Conservation (phyloP, 805 yeast genomes). For the Cyberlindnera amylophila region DNA sequence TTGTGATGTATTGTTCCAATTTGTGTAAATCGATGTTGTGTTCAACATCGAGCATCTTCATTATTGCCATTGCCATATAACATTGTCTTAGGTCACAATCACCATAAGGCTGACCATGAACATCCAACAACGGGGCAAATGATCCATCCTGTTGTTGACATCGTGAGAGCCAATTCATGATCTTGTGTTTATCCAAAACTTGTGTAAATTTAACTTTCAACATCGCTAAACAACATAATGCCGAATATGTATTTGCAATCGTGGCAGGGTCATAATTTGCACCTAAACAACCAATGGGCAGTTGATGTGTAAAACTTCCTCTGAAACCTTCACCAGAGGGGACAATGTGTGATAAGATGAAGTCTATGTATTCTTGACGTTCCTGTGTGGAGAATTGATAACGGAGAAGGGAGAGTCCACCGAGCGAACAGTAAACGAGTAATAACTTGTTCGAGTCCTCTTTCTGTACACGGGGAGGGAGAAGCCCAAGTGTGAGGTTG, state of each 20-base stretch:
- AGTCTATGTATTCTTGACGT: constrained; percentile 31
- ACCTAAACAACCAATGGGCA: constrained; percentile 6
- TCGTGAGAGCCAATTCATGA: constrained; percentile 49
- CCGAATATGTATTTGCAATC: constrained; percentile 74
- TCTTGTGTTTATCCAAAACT: constrained; percentile 35
- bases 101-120: constrained; percentile 38
- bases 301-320: constrained; percentile 48
- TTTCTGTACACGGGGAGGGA: constrained; percentile 53
- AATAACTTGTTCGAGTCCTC: constrained; percentile 71
- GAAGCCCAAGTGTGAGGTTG: constrained; percentile 45
- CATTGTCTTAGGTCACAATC: constrained; percentile 72
- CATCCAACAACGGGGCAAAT: constrained; percentile 45
- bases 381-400: constrained; percentile 29
- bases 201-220: constrained; percentile 41
- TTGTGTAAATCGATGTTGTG: constrained; percentile 36
- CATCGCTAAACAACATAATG: constrained; percentile 52
- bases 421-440: constrained; percentile 64
- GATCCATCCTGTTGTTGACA: constrained; percentile 64
- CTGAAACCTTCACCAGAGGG: constrained; percentile 48
- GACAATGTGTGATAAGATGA: constrained; percentile 47
- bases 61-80: constrained; percentile 66
- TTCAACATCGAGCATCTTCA: constrained; percentile 40
- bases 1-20: constrained; percentile 37
- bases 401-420: constrained; percentile 39
- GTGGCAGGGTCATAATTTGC: constrained; percentile 54